Evolutionary conservation across 2,329 filamentous ascomycete genomes (phyloP), one percentile per base, ranked within the genome.

Genomic region (Mollisia scopiformis): DNA sequence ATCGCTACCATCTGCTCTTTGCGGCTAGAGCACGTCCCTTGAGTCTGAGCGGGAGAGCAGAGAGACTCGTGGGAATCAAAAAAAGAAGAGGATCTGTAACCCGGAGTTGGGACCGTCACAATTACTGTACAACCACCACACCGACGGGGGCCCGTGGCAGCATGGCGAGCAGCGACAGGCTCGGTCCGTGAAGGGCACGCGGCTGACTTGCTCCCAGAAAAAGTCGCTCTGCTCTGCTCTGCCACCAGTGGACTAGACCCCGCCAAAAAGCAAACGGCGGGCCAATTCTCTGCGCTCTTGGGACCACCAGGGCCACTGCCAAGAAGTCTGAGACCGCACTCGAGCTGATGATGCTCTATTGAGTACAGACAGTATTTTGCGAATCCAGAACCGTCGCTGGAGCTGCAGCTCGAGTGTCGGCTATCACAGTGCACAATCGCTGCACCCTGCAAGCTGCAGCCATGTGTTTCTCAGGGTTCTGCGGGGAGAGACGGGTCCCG

Each of bases 181-280:
- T 47, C 54, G 23, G 27, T 46, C 39, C 27, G 27, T 4, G 41
- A 16, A 47, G n/a, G 7, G 19, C 37, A 19, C 14, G 16, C 37
- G 8, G 37, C 37, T 7, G 3, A 7, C 14, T 41, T n/a, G 21
- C 37, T 41, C 3, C n/a, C n/a, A n/a, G n/a, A n/a, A n/a, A n/a
- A n/a, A n/a, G n/a, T n/a, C 35, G 6, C n/a, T 33, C 6, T 33
- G 30, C 30, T n/a, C n/a, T 13, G 13, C 30, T 33, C 6, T 33
- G 30, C 30, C 30, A 35, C 4, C 2, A 23, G 21, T 6, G 39
- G 6, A 19, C 39, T 14, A 30, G 28, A 47, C 53, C 53, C 53
- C 53, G 37, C 53, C 53, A 56, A 56, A 46, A 56, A 41, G 51
- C 35, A 54, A 54, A 2, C n/a, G n/a, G 16, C 10, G 8, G 43